Conservation (phyloP, 179 eudicot species). For the Heliamphora pulchella region DNA sequence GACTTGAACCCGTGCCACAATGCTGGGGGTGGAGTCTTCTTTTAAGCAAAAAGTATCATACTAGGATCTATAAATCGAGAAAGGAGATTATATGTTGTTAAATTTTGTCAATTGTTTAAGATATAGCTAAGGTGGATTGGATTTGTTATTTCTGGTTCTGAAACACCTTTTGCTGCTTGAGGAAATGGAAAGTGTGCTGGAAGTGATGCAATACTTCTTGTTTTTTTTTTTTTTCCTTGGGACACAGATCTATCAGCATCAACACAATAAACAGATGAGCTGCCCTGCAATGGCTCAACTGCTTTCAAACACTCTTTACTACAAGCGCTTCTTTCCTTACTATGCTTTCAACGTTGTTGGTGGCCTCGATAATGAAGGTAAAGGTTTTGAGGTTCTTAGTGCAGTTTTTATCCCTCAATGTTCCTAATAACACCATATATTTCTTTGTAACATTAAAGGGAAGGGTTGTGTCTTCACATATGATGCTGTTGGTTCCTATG, state of each 20-base stretch:
- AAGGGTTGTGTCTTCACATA: slow-evolving; percentile 94
- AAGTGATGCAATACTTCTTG: neutral
- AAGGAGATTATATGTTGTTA: neutral
- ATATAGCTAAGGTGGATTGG: slow-evolving; percentile 1
- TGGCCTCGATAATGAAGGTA: slow-evolving; percentile 94
- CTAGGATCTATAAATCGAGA: neutral
- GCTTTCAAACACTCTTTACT: slow-evolving; percentile 89
- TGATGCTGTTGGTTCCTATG: slow-evolving; percentile 98
- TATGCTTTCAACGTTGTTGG: slow-evolving; percentile 91
- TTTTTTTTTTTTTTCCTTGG: neutral
- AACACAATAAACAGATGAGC: slow-evolving; percentile 95
- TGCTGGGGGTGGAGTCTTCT: neutral
- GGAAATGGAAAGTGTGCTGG: slow-evolving; percentile 4
- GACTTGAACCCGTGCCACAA: neutral
- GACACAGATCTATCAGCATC: slow-evolving; percentile 75
- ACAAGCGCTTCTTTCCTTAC: slow-evolving; percentile 93
- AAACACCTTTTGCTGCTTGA: slow-evolving; percentile 3
- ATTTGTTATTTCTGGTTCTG: neutral
- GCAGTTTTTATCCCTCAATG: neutral
- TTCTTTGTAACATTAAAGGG: slow-evolving; percentile 40
- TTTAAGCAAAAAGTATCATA: neutral
- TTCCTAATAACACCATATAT: neutral
- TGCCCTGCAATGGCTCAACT: slow-evolving; percentile 97
- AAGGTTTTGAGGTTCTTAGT: neutral
- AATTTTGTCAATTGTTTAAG: neutral